Conservation (phyloP, 768 basidiomycete species). For the Boletus bicolor region DNA sequence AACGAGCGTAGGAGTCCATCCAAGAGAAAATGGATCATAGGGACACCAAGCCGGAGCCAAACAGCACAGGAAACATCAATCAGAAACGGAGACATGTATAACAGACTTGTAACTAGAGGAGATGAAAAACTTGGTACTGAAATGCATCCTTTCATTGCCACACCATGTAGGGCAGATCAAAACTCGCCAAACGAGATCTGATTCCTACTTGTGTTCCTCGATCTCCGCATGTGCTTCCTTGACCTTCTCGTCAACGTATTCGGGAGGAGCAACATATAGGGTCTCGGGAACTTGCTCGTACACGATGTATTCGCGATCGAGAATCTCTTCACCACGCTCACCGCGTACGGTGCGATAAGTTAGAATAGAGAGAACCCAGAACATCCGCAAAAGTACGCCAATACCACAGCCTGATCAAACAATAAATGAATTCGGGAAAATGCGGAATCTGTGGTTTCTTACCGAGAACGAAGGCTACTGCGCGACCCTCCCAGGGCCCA, state of each 20-base stretch:
- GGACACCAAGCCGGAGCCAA: conserved; percentile 2
- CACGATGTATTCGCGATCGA: conserved; percentile 39
- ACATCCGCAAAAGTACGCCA: conserved; percentile 77
- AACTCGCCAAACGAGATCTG: neutral
- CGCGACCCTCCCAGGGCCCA: conserved; percentile 80
- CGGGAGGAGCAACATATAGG: conserved; percentile 50
- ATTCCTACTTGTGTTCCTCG: conserved; percentile 18
- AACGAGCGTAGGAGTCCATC: conserved; percentile 23
- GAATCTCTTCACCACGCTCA: conserved; percentile 40
- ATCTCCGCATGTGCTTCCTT: conserved; percentile 11
- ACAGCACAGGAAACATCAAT: conserved; percentile 1
- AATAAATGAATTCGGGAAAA: neutral
- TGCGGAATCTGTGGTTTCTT: conserved; percentile 20
- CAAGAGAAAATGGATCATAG: neutral
- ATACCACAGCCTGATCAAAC: conserved; percentile 65
- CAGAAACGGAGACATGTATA: conserved; percentile 1
- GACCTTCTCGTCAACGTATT: conserved; percentile 58
- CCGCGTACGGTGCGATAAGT: conserved; percentile 54
- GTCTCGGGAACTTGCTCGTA: conserved; percentile 49
- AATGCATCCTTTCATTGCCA: neutral
- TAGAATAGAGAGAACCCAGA: conserved; percentile 69
- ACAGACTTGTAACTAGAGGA: conserved; percentile 8
- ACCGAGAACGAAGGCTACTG: conserved; percentile 82
- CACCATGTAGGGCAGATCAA: neutral
- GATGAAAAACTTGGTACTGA: neutral